Percentiles rank a stretch among this genome's conserved stretches.
phyloP scores from a whole-genome alignment of 1,284 basidiomycete genomes.

The Mycosarcoma maydis region DNA sequence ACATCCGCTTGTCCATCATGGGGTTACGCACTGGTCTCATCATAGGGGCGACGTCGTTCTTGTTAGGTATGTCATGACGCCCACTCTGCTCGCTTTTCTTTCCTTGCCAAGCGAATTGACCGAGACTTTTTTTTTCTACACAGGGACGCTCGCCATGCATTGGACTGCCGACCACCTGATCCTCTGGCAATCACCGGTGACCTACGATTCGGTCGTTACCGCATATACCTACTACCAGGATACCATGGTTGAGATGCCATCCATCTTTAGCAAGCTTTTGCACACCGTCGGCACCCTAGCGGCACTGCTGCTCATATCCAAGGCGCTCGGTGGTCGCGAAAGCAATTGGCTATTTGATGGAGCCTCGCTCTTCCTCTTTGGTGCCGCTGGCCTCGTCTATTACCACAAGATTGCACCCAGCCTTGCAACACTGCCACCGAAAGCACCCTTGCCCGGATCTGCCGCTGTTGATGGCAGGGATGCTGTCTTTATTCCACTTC shows the following conservation, averaged over 20 bases:
- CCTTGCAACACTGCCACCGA: constrained; percentile 37
- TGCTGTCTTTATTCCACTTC: constrained; percentile 48
- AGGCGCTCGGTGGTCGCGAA: constrained; percentile 58
- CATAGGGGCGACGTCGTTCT: constrained; percentile 56
- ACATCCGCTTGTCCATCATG: constrained; percentile 21
- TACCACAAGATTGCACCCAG: constrained; percentile 60
- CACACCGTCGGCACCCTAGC: constrained; percentile 47
- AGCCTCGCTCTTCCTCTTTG: constrained; percentile 64
- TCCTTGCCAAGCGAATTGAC: no score
- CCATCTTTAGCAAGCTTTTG: constrained; percentile 38
- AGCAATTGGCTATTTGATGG: constrained; percentile 67
- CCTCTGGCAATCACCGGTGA: constrained; percentile 62
- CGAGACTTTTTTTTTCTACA: background rate
- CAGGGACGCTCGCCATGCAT: constrained; percentile 64
- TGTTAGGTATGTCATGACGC: constrained; percentile 49
- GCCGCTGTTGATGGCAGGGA: constrained; percentile 35
- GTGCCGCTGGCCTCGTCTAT: constrained; percentile 58
- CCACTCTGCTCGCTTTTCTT: background rate
- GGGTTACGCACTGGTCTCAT: constrained; percentile 49
- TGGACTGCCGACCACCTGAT: constrained; percentile 65
- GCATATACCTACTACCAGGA: constrained; percentile 63
- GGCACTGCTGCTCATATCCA: constrained; percentile 45
- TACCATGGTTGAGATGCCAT: constrained; percentile 54
- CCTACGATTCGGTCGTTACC: constrained; percentile 49
- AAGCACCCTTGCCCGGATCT: constrained; percentile 35